phyloP scores from a whole-genome alignment of 1,139 yeast species.

The Debaryomyces udenii region DNA sequence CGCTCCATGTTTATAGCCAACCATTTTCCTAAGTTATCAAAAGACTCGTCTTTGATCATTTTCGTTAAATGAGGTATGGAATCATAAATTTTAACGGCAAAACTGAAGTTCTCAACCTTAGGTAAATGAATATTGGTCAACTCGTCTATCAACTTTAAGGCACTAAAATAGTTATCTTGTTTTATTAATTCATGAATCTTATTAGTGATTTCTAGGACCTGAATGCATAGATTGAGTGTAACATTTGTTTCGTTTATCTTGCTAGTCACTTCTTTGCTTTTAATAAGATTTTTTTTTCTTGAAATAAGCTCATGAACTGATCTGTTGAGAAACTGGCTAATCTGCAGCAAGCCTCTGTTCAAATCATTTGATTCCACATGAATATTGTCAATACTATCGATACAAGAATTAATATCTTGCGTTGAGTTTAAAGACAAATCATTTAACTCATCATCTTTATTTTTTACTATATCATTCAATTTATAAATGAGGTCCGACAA shows the following conservation, averaged over 20 bases:
- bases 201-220: conserved; percentile 83
- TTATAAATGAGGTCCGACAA: conserved; percentile 59
- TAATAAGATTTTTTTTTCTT: conserved; percentile 57
- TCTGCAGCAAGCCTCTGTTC: conserved; percentile 52
- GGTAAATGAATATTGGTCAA: conserved; percentile 66
- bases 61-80: conserved; percentile 79
- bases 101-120: conserved; percentile 73
- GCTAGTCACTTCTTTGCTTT: conserved; percentile 57
- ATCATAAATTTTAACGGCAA: conserved; percentile 69
- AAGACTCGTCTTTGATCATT: conserved; percentile 78
- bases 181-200: conserved; percentile 81
- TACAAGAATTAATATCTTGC: conserved; percentile 54
- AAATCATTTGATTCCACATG: conserved; percentile 56
- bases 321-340: conserved; percentile 56
- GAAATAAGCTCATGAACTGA: conserved; percentile 67
- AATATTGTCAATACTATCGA: conserved; percentile 60
- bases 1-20: conserved; percentile 65
- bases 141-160: conserved; percentile 81
- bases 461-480: conserved; percentile 58
- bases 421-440: conserved; percentile 64
- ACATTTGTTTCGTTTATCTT: conserved; percentile 66
- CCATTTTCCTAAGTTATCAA: conserved; percentile 73
- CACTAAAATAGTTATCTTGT: conserved; percentile 78
- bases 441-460: conserved; percentile 67
- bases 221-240: conserved; percentile 69